Evolutionary conservation across 345 rosid species (phyloP).

Genomic region (Moricandia moricandioides): DNA sequence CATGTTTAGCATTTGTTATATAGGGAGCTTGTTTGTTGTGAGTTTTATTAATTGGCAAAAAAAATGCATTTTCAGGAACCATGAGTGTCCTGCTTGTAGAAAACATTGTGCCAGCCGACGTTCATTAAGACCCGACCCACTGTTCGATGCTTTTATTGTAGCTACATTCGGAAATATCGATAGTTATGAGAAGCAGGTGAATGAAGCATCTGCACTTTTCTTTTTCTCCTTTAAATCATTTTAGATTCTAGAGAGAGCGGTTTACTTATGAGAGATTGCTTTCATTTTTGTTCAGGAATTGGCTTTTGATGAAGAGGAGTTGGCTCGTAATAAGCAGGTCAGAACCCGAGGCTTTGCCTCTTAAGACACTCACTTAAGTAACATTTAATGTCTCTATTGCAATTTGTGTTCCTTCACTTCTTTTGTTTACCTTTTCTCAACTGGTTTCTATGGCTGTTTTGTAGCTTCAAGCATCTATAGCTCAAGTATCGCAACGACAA

Average conservation of each 20-base stretch:
- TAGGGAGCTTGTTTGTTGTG: not conserved
- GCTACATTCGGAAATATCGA: constrained; percentile 79
- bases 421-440: not conserved
- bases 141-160: constrained; percentile 82
- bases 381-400: not conserved
- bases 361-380: not conserved
- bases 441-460: constrained; percentile 19
- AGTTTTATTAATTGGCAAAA: not conserved
- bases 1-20: constrained; percentile 7
- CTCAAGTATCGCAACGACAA: constrained; percentile 73
- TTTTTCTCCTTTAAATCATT: not conserved
- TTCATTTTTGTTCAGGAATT: constrained; percentile 55
- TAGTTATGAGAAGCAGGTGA: constrained; percentile 78
- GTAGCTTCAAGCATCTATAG: constrained; percentile 94
- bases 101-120: constrained; percentile 98
- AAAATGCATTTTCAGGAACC: constrained; percentile 60
- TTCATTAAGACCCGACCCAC: constrained; percentile 91
- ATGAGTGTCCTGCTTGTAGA: constrained; percentile 98
- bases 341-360: constrained; percentile 11
- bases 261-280: constrained; percentile 14
- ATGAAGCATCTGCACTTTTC: constrained; percentile 30
- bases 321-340: constrained; percentile 86
- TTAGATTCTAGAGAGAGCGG: not conserved
- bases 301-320: constrained; percentile 84
- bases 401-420: not conserved